Evolutionary conservation across 2,329 filamentous ascomycete genomes (phyloP).

Genomic region (Arthroderma sp.): DNA sequence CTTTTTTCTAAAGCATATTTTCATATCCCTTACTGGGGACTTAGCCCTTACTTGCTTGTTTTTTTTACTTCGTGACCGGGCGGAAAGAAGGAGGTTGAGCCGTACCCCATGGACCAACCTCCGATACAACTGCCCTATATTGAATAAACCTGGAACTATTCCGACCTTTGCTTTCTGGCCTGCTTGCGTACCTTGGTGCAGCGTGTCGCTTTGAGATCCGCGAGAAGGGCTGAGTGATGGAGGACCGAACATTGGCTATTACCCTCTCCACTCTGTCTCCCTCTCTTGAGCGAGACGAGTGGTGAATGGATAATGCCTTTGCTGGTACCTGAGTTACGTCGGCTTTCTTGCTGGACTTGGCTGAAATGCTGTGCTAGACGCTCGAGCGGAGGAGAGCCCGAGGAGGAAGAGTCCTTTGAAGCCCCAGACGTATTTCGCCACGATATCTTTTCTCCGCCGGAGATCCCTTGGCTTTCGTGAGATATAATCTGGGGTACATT

Average conservation of each 20-base stretch:
- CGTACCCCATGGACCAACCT: conserved; percentile 33
- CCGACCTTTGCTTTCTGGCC: not conserved
- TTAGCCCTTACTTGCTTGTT: no score
- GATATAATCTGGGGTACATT: not conserved
- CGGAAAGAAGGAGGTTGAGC: conserved; percentile 43
- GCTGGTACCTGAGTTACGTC: no score
- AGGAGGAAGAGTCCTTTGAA: no score
- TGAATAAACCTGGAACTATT: conserved; percentile 13
- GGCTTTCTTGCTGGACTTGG: no score
- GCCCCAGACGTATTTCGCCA: not conserved
- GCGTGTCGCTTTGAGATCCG: no score
- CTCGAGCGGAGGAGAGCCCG: no score
- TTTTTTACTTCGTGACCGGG: conserved; percentile 19
- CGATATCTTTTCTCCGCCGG: not conserved
- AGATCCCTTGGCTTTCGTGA: not conserved
- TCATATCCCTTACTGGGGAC: not conserved
- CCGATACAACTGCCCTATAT: conserved; percentile 49
- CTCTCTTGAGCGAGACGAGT: no score
- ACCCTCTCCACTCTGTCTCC: no score
- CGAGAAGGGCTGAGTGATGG: no score
- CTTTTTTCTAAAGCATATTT: not conserved
- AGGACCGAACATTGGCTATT: no score
- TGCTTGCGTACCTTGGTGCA: not conserved
- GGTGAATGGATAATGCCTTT: no score
- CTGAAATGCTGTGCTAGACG: no score